phyloP scores from a whole-genome alignment of 495 filamentous ascomycete genomes.

The Elaphomyces granulatus region DNA sequence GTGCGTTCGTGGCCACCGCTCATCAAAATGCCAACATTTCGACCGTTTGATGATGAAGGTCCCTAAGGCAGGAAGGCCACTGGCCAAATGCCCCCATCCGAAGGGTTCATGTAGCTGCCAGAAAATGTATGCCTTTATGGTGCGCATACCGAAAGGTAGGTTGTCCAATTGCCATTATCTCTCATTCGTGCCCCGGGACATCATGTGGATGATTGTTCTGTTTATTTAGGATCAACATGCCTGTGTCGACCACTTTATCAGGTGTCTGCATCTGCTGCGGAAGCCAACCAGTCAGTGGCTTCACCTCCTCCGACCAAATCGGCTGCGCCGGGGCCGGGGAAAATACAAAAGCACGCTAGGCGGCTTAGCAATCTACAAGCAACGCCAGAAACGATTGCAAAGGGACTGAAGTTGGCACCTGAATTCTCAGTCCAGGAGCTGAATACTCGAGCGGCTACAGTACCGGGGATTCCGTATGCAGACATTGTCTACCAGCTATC shows the following conservation, averaged over 20 bases:
- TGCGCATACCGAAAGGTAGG: conserved; percentile 35
- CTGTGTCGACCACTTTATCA: conserved; percentile 30
- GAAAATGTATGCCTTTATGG: conserved; percentile 36
- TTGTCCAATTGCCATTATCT: background rate
- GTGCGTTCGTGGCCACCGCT: conserved; percentile 76
- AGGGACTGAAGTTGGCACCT: conserved; percentile 15
- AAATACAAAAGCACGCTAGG: conserved; percentile 18
- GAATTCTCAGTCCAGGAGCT: background rate
- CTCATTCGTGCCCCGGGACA: background rate
- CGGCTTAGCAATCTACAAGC: conserved; percentile 17
- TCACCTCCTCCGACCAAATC: conserved; percentile 6
- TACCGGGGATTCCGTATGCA: background rate
- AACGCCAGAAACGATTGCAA: conserved; percentile 16
- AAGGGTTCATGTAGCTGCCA: conserved; percentile 45
- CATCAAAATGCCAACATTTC: conserved; percentile 67
- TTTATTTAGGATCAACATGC: conserved; percentile 20
- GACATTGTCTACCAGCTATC: background rate
- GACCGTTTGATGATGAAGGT: conserved; percentile 64
- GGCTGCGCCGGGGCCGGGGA: conserved; percentile 10
- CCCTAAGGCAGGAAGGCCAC: conserved; percentile 63
- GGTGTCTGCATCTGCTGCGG: conserved; percentile 14
- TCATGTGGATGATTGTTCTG: no score
- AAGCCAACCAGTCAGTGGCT: conserved; percentile 1
- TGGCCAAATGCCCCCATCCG: conserved; percentile 63
- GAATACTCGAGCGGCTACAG: background rate